Base-by-base conservation (phyloP, 2,329 filamentous ascomycete genomes). In the Aspergillus novoparasiticus region DNA sequence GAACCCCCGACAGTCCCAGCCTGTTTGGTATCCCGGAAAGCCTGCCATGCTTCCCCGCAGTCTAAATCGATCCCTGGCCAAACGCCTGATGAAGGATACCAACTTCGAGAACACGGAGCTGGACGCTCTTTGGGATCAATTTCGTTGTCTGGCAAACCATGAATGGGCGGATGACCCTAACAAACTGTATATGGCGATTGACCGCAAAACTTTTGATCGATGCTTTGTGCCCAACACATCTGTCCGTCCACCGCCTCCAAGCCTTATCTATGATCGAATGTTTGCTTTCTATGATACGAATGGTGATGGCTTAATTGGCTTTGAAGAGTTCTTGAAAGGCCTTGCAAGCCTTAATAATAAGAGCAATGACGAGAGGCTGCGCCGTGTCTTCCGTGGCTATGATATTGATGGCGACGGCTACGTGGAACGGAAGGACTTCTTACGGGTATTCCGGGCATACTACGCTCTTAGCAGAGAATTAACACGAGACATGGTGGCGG, bases 211-310 rank as follows among this genome's bases (percentile, higher is more conserved):
- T 0, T 99, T 99, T 78, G 93, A 97, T 75, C 89, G 91, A 55
- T 96, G 93, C 69, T 88, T 98, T 64, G 89, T 96, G 9, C 92
- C 93, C 4, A 91, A 91, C n/a, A 91, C 90, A 16, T 90, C 90
- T n/a, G 87, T 88, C 62, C 87, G 90, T 36, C 89, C 93, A 60
- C 88, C 90, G 12, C 86, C 90, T 0, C 92, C 94, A 1, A 97
- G 96, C 75, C 86, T 97, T 16, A 92, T 99, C 63, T 95, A 96
- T 73, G 94, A 99, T 76, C 90, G 95, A 69, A 95, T 97, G 86
- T 99, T 98, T 79, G 88, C 91, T 57, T 97, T 97, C 76, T 99
- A 97, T 76, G 95, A 99, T 78, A 91, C 89, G 36, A 94, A 98
- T 75, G 86, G 88, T 48, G 93, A 99, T 74, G 91, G 91, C 26